Base-by-base conservation (phyloP, 208 protist genomes). In the Leishmania aethiopica region DNA sequence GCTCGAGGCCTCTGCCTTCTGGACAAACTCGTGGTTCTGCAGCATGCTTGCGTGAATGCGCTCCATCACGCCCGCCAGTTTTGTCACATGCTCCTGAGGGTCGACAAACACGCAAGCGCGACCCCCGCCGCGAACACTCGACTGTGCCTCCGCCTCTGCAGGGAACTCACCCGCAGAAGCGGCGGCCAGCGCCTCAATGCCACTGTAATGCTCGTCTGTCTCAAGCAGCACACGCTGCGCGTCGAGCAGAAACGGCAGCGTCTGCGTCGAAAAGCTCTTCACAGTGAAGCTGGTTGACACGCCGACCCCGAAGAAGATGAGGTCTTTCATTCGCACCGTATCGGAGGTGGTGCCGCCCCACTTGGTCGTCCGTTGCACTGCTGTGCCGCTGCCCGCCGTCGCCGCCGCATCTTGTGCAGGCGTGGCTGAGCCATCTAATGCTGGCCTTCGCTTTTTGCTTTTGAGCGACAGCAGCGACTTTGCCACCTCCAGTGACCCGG, bases 221-320 rank as follows among this genome's bases (percentile, higher is more conserved):
- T 96, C 93, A 0, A 93, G 75, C 57, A 96, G 79, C 67, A 89
- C 79, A 0, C 92, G 90, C 35, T 42, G 85, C 62, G 67, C 45
- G 42, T 80, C 49, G 28, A 94, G 75, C 28, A 97, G 81, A 28
- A 93, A 83, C 4, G 94, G 90, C 53, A 95, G 82, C 37, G 87
- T 92, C 32, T 81, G 55, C 45, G 71, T 73, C 2, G 72, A 64
- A 71, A 95, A 95, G 60, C 80, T 85, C 78, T 93, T 94, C 40
- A 95, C 87, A 0, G 85, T 81, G 15, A 91, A 81, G 73, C 87
- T 95, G 17, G 91, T 97, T 10, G 66, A 74, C 15, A 84, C 80
- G 53, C 93, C 89, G 40, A 97, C 78, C 17, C 93, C 90, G 80
- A 95, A 97, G 78, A 86, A 95, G 32, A 96, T 78, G 19, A 82